Percentiles rank a stretch among this genome's conserved stretches.
These are phyloP conservation scores for Alternaria solani DNA, from an alignment of 2,329 filamentous ascomycete species.

Conservation along the genomic window DNA sequence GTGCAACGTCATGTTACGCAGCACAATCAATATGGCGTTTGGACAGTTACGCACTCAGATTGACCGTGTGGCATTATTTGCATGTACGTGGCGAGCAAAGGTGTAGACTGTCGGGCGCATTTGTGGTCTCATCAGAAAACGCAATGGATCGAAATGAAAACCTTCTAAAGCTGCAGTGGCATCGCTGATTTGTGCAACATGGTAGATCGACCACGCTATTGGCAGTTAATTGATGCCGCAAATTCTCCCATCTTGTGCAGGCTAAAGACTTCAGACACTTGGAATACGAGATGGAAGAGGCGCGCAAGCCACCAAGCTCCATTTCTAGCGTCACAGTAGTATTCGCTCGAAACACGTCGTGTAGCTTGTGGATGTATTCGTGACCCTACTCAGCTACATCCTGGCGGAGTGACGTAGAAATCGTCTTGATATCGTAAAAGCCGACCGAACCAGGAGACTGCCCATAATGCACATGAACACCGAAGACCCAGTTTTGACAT, in stretches of 20 bases:
- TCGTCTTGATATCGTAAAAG: slow-evolving; percentile 50
- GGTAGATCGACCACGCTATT: background rate
- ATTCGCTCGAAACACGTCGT: slow-evolving; percentile 5
- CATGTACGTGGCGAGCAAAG: background rate
- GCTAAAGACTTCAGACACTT: background rate
- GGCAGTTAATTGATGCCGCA: background rate
- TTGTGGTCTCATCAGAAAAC: background rate
- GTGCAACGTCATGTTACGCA: background rate
- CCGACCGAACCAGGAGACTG: slow-evolving; percentile 50
- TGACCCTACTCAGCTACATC: slow-evolving; percentile 48
- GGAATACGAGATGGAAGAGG: slow-evolving; percentile 2
- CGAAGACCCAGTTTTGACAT: slow-evolving; percentile 51
- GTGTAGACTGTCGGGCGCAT: background rate
- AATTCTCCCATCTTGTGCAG: background rate
- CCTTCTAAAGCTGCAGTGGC: background rate
- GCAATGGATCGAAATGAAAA: background rate
- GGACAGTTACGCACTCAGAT: background rate
- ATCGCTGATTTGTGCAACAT: background rate
- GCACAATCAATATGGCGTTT: background rate
- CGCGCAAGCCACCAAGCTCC: slow-evolving; percentile 4
- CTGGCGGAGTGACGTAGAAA: slow-evolving; percentile 46
- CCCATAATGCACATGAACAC: slow-evolving; percentile 55
- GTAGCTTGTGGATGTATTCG: slow-evolving; percentile 46
- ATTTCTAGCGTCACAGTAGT: slow-evolving; percentile 6
- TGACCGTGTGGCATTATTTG: background rate